Evolutionary conservation across 495 filamentous ascomycete genomes (phyloP).

Genomic region (Neurospora cerealis): DNA sequence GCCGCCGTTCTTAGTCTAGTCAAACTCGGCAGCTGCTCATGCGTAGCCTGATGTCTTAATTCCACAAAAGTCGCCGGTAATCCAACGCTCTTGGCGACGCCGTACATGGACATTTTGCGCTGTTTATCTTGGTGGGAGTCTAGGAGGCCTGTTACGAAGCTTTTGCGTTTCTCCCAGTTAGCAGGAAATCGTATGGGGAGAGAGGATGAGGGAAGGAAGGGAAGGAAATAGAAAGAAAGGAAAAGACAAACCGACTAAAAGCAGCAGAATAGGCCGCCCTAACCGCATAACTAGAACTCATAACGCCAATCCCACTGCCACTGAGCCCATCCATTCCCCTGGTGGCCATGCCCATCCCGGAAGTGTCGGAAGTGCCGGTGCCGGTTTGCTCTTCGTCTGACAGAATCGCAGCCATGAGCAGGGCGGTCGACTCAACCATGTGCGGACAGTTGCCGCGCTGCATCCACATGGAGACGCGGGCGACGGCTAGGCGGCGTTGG

Average conservation of each 20-base stretch:
- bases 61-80: constrained; percentile 82
- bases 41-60: constrained; percentile 79
- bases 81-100: constrained; percentile 61
- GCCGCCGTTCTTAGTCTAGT: constrained; percentile 56
- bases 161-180: constrained; percentile 16
- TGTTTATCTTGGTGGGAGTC: constrained; percentile 62
- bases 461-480: constrained; percentile 45
- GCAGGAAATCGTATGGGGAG: background rate
- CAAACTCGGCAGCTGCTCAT: constrained; percentile 73
- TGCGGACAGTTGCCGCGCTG: constrained; percentile 69
- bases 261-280: constrained; percentile 38
- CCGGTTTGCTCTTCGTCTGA: constrained; percentile 46
- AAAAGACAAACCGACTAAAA: constrained; percentile 35
- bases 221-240: background rate
- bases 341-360: constrained; percentile 32
- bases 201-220: background rate
- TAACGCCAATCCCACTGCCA: background rate
- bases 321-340: constrained; percentile 28
- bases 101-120: constrained; percentile 73
- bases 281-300: constrained; percentile 28
- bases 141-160: constrained; percentile 84
- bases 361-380: constrained; percentile 1
- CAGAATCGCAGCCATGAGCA: constrained; percentile 64
- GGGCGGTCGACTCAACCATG: constrained; percentile 70
- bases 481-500: constrained; percentile 29